These are phyloP conservation scores for Lachancea quebecensis DNA, from an alignment of 805 yeast genomes.

Conservation along the genomic window DNA sequence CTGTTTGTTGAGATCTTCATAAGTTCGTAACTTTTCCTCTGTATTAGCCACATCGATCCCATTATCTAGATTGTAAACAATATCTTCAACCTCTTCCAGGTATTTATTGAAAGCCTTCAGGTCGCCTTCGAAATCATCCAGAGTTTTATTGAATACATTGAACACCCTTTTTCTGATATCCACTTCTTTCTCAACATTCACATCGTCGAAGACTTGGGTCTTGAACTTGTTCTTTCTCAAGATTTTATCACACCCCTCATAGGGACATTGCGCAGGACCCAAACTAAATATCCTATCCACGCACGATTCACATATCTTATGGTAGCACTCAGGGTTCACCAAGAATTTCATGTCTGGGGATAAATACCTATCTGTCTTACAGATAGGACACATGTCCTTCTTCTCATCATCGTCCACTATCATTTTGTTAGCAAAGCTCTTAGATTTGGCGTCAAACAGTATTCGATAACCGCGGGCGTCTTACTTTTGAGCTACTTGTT, in stretches of 20 bases:
- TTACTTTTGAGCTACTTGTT: too few species aligned
- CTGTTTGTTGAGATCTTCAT: conserved; percentile 67
- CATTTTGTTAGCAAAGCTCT: neutral
- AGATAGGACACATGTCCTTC: conserved; percentile 91
- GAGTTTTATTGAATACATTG: conserved; percentile 71
- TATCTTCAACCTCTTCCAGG: conserved; percentile 75
- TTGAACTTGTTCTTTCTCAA: conserved; percentile 85
- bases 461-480: too few species aligned
- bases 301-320: conserved; percentile 93
- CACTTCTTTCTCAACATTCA: conserved; percentile 83
- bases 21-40: conserved; percentile 56
- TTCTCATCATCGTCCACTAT: conserved; percentile 41
- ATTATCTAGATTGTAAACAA: conserved; percentile 68
- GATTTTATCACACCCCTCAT: conserved; percentile 81
- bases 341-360: conserved; percentile 90
- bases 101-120: conserved; percentile 64
- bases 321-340: conserved; percentile 96
- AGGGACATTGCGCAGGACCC: conserved; percentile 98
- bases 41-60: conserved; percentile 63
- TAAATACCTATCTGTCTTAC: conserved; percentile 89
- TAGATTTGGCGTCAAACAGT: neutral
- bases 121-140: conserved; percentile 56
- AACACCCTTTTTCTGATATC: conserved; percentile 78
- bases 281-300: conserved; percentile 89
- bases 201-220: conserved; percentile 87